phyloP scores from a whole-genome alignment of 2,329 filamentous ascomycete species.

The Blastomyces percursus region DNA sequence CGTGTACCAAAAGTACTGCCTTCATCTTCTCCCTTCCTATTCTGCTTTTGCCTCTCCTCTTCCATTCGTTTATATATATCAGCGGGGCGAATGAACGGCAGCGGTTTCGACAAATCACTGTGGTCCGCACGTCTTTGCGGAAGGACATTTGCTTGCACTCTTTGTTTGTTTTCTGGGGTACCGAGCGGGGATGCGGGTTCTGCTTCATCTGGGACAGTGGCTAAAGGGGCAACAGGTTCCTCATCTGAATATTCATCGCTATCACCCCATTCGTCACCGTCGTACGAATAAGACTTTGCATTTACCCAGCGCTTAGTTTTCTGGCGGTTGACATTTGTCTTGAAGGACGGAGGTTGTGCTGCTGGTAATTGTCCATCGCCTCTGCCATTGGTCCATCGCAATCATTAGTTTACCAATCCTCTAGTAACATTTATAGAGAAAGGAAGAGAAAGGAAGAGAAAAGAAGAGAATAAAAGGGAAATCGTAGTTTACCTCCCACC shows the following conservation, averaged over 20 bases:
- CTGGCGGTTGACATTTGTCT: slow-evolving; percentile 73
- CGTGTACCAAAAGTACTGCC: neutral
- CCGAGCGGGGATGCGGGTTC: slow-evolving; percentile 6
- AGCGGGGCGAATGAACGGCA: slow-evolving; percentile 59
- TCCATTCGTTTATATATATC: slow-evolving; percentile 66
- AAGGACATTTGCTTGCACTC: slow-evolving; percentile 21
- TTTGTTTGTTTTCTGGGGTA: slow-evolving; percentile 10
- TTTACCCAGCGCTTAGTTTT: slow-evolving; percentile 96
- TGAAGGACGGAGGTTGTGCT: slow-evolving; percentile 50
- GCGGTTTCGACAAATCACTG: slow-evolving; percentile 38
- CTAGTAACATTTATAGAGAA: neutral
- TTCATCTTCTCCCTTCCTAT: slow-evolving; percentile 41
- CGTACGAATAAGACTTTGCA: slow-evolving; percentile 75
- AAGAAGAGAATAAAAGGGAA: neutral
- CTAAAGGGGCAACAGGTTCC: slow-evolving; percentile 42
- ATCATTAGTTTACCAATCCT: neutral
- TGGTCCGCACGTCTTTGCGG: slow-evolving; percentile 12
- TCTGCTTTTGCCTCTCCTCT: slow-evolving; percentile 51
- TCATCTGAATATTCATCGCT: slow-evolving; percentile 54
- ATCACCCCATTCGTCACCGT: slow-evolving; percentile 86
- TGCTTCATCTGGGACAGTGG: slow-evolving; percentile 18
- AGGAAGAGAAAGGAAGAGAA: neutral
- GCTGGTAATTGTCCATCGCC: slow-evolving; percentile 17
- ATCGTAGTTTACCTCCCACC: slow-evolving; percentile 7
- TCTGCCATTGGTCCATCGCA: slow-evolving; percentile 3